A percentile compares a stretch with the other conserved stretches of the same genome.
Conservation (phyloP, 495 filamentous ascomycete species). For the Penicillium parvum region DNA sequence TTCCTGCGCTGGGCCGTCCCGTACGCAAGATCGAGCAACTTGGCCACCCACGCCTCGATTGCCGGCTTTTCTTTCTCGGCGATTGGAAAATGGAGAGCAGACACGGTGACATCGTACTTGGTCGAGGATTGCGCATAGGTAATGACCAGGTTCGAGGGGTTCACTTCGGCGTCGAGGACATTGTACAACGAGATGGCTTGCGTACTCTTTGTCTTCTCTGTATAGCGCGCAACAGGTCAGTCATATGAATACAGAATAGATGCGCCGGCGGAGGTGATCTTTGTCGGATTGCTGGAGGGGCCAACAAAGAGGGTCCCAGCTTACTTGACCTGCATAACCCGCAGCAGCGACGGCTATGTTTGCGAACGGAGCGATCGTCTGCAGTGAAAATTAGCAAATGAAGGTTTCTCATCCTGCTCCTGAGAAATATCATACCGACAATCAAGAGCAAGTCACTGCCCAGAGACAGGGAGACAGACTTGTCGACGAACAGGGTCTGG, state of each 20-base stretch:
- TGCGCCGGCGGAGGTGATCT: conserved; percentile 5
- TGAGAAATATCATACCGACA: conserved; percentile 41
- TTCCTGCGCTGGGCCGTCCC: conserved; percentile 64
- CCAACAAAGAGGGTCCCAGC: conserved; percentile 4
- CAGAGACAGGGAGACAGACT: conserved; percentile 57
- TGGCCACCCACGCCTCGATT: conserved; percentile 56
- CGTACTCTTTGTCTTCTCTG: conserved; percentile 31
- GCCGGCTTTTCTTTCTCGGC: conserved; percentile 45
- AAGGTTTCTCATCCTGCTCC: background rate
- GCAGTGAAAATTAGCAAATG: background rate
- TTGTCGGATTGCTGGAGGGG: conserved; percentile 11
- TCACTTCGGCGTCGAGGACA: conserved; percentile 73
- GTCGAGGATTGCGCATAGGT: conserved; percentile 61
- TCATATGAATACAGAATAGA: conserved; percentile 12
- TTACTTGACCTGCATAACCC: conserved; percentile 35
- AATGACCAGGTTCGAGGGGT: conserved; percentile 60
- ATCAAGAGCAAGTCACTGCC: conserved; percentile 62
- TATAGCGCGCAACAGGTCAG: background rate
- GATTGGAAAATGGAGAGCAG: conserved; percentile 58
- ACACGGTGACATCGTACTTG: conserved; percentile 53
- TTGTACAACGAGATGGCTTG: conserved; percentile 73
- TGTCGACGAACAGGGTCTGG: conserved; percentile 50
- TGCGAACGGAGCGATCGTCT: conserved; percentile 33
- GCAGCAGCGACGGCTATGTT: conserved; percentile 36
- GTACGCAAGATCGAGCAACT: conserved; percentile 67